Evolutionary conservation across 163 green algal genomes (phyloP), one percentile per base, ranked within the genome.

Genomic region (Chlamydomonas reinhardtii): DNA sequence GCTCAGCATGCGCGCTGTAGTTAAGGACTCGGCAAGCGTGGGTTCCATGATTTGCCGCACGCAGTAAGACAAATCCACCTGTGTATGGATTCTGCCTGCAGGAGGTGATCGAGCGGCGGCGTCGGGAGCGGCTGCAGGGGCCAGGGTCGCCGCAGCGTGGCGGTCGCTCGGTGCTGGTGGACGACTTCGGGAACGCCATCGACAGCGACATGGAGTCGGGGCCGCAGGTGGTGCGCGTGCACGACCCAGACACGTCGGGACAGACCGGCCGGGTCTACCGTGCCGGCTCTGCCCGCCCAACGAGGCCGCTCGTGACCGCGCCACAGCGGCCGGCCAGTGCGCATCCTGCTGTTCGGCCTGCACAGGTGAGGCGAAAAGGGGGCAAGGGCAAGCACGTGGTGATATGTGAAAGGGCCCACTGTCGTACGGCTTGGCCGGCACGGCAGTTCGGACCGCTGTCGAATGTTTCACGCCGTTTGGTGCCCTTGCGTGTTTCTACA

Each of bases 171-270:
- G 37, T 74, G 27, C 37, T 84, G 39, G 39, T 84, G 62, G 76
- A 84, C 43, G 72, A 84, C 39, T 84, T 56, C 39, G 76, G 76
- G 22, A 65, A 75, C 24, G 29, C 62, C n/a, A 48, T 84, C 4
- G 76, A 56, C 43, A 52, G 59, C 24, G 78, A 85, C 59, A 34
- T 25, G 19, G 73, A 24, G 34, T 34, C n/a, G 8, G 62, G 62
- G 27, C 62, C 62, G 52, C 80, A 86, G 71, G 80, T 80, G 56
- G 71, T 86, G 39, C 80, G 80, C 2, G 71, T 86, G 4, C 80
- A 66, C n/a, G 80, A 86, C 37, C 80, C 80, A 1, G 80, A 73
- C 0, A 32, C 16, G 27, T 20, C 31, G 12, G 29, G n/a, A 5
- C 17, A 54, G 15, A 2, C 15, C 2, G 80, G 59, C 15, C 80